phyloP scores from a whole-genome alignment of 129 eudicot genomes.

The Oenanthe sinensis region DNA sequence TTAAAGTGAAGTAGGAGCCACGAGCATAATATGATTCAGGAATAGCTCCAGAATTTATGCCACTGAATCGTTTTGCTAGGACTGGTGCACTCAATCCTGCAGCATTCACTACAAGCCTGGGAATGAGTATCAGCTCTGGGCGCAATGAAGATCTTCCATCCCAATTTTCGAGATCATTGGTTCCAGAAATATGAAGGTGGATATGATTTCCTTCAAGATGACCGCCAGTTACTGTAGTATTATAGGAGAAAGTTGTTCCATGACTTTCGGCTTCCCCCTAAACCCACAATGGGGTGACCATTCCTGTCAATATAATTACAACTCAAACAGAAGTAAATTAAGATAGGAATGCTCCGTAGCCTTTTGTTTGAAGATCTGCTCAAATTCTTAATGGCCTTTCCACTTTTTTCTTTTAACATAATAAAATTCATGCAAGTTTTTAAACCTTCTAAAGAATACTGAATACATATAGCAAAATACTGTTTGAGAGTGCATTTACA shows the following conservation, averaged over 20 bases:
- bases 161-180: slow-evolving; percentile 30
- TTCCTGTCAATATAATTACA: slow-evolving; percentile 53
- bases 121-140: slow-evolving; percentile 60
- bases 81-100: slow-evolving; percentile 74
- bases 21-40: slow-evolving; percentile 65
- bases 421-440: background rate
- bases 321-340: slow-evolving; percentile 18
- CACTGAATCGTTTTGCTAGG: slow-evolving; percentile 54
- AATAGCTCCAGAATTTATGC: slow-evolving; percentile 27
- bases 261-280: slow-evolving; percentile 94
- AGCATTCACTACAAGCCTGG: slow-evolving; percentile 68
- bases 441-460: background rate
- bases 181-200: slow-evolving; percentile 56
- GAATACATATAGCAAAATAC: background rate
- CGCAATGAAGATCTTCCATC: slow-evolving; percentile 26
- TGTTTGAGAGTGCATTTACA: background rate
- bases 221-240: slow-evolving; percentile 66
- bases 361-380: background rate
- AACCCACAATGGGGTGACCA: slow-evolving; percentile 44
- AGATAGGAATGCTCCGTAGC: background rate
- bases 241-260: slow-evolving; percentile 64
- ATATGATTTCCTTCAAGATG: slow-evolving; percentile 40
- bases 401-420: background rate
- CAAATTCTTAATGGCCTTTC: background rate
- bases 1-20: slow-evolving; percentile 74